These are phyloP conservation scores for Saccharomycodes ludwigii DNA, from an alignment of 805 yeast genomes.

Conservation along the genomic window DNA sequence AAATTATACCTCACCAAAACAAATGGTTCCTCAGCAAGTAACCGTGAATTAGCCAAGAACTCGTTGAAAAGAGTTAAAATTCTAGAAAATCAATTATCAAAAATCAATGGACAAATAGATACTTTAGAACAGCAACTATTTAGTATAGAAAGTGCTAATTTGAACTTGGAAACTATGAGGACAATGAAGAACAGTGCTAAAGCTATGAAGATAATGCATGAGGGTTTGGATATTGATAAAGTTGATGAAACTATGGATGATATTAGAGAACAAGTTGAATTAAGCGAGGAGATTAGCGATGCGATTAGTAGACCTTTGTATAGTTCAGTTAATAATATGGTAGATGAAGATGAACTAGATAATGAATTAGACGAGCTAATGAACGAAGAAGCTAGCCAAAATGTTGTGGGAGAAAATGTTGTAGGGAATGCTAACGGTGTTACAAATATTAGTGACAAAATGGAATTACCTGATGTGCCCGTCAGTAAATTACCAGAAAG, in stretches of 20 bases:
- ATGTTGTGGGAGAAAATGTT: slow-evolving; percentile 28
- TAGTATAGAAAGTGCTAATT: slow-evolving; percentile 88
- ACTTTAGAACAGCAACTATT: slow-evolving; percentile 80
- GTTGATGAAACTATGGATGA: slow-evolving; percentile 98
- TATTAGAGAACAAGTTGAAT: slow-evolving; percentile 90
- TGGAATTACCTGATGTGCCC: slow-evolving; percentile 6
- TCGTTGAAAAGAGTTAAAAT: slow-evolving; percentile 84
- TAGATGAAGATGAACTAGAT: slow-evolving; percentile 87
- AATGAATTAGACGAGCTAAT: slow-evolving; percentile 85
- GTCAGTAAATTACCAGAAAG: slow-evolving; percentile 3
- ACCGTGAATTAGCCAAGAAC: slow-evolving; percentile 53
- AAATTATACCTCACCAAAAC: slow-evolving; percentile 62
- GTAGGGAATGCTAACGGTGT: slow-evolving; percentile 2
- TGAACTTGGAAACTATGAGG: slow-evolving; percentile 95
- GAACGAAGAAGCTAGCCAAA: slow-evolving; percentile 62
- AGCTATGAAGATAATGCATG: slow-evolving; percentile 94
- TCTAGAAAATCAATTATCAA: slow-evolving; percentile 62
- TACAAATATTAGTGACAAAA: slow-evolving; percentile 2
- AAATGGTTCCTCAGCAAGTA: too few species aligned
- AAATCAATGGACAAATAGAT: slow-evolving; percentile 78
- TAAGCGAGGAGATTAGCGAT: slow-evolving; percentile 89
- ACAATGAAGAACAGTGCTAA: slow-evolving; percentile 97
- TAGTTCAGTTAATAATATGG: slow-evolving; percentile 35
- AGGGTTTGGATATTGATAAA: slow-evolving; percentile 88
- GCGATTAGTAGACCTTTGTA: slow-evolving; percentile 94